Evolutionary conservation across 805 yeast genomes (phyloP), one percentile per base, ranked within the genome.

Genomic region (Saccharomycopsis malanga): DNA sequence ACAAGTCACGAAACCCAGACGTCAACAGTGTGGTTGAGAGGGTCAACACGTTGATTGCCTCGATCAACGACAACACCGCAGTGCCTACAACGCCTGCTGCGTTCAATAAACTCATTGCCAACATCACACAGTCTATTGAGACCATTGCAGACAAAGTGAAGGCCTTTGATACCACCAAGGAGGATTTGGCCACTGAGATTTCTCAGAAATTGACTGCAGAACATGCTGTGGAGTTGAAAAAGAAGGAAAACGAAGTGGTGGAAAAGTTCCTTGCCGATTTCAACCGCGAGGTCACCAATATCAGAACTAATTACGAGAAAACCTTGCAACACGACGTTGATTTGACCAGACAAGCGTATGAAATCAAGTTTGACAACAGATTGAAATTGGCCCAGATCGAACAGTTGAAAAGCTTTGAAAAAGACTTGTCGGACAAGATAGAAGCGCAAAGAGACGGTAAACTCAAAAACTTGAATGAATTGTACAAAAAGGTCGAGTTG

Each of bases 401-500:
- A 55, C 82, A 83, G 56, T 77, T 87, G 49, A 74, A 80, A 55
- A 79, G 77, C 58, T 79, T 85, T 61, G 76, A 80, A 53, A 68
- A 71, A 45, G 68, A 76, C 48, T 70, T 87, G 41, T 61, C 72
- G 39, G 72, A 75, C 46, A 74, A 74, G 50, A 74, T 89, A 45
- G 89, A 83, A 53, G 53, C 62, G 10, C 95, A 84, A 70, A 81
- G 98, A 66, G 72, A 81, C 53, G 87, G 88, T 23, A 81, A 93
- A 60, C 75, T 89, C 57, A 72, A 83, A 40, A 72, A 82, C 57
- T 71, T 93, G 58, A 72, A 73, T 29, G 76, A 78, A 48, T 71
- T 93, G 47, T 69, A 74, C 55, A 53, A 67, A 9, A 72, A 79
- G 56, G 68, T 84, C 44, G 69, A 64, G 22, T 71, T 73, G 30